Evolutionary conservation across 1,284 basidiomycete genomes (phyloP).

Genomic region (Papiliotrema nemorosa): DNA sequence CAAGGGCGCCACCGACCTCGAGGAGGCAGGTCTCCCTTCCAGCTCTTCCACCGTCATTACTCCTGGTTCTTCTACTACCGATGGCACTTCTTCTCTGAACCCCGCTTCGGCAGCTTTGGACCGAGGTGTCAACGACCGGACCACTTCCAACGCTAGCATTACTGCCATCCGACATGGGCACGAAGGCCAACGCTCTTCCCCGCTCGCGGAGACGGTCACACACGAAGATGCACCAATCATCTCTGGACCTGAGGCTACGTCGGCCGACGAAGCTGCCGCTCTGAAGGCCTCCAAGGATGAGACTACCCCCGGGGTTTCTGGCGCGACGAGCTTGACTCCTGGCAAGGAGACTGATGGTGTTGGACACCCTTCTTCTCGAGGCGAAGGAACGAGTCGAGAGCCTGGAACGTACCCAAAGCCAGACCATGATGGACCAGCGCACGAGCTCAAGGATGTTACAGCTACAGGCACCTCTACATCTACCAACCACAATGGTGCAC

Average conservation of each 20-base stretch:
- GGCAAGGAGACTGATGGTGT: conserved; percentile 24
- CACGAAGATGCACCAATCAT: not conserved
- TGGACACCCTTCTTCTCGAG: conserved; percentile 27
- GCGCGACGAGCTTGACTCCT: conserved; percentile 15
- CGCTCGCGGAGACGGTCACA: conserved; percentile 3
- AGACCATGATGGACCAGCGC: conserved; percentile 6
- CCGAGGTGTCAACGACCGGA: conserved; percentile 26
- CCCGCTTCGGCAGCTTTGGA: conserved; percentile 8
- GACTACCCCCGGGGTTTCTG: not conserved
- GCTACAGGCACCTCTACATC: not conserved
- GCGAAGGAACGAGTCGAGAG: conserved; percentile 18
- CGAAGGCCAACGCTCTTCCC: conserved; percentile 23
- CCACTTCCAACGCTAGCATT: conserved; percentile 31
- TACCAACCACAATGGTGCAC: not conserved
- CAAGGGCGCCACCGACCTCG: conserved; percentile 27
- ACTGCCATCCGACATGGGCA: conserved; percentile 44
- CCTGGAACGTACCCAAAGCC: conserved; percentile 25
- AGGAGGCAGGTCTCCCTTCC: conserved; percentile 7
- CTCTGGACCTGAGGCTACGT: not conserved
- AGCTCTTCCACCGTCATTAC: not conserved
- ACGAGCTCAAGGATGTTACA: too few species aligned
- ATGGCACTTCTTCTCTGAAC: not conserved
- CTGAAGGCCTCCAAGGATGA: too few species aligned
- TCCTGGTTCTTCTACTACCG: not conserved
- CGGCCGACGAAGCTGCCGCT: not conserved